Conservation (phyloP, 768 basidiomycete species). For the Boletus sp. region DNA sequence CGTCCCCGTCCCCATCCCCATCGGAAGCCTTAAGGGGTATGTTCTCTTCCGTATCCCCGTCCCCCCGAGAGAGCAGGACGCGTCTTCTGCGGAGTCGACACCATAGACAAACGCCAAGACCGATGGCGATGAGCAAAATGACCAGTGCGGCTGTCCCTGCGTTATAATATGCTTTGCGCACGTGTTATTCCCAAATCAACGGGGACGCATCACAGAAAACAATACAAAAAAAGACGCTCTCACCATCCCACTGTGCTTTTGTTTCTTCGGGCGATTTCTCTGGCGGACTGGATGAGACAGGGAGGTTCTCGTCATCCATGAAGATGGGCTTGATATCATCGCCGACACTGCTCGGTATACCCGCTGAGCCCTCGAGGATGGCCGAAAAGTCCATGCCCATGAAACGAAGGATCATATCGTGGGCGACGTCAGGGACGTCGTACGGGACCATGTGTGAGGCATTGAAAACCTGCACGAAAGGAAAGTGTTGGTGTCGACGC, state of each 20-base stretch:
- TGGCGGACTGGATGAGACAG: conserved; percentile 33
- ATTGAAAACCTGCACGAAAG: conserved; percentile 63
- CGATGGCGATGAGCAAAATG: conserved; percentile 64
- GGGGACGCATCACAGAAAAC: background rate
- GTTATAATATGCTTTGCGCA: conserved; percentile 80
- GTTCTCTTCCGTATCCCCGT: conserved; percentile 50
- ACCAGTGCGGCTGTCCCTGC: conserved; percentile 87
- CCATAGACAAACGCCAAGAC: conserved; percentile 77
- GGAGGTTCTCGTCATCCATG: conserved; percentile 40
- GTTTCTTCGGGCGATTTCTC: conserved; percentile 72
- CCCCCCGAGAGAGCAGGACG: conserved; percentile 23
- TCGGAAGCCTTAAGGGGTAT: conserved; percentile 56
- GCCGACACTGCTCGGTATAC: conserved; percentile 79
- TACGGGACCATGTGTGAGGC: conserved; percentile 95
- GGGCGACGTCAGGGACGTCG: conserved; percentile 82
- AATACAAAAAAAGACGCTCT: conserved; percentile 12
- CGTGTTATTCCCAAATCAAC: background rate
- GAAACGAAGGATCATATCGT: conserved; percentile 99
- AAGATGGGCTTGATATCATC: conserved; percentile 63
- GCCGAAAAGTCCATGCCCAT: conserved; percentile 87
- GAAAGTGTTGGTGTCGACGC: background rate
- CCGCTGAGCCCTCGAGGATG: conserved; percentile 75
- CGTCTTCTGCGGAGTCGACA: conserved; percentile 44
- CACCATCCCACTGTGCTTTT: conserved; percentile 90
- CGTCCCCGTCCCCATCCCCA: conserved; percentile 33